phyloP scores from a whole-genome alignment of 192 early-diverging fungal genomes.

The Backusella morwellensis region DNA sequence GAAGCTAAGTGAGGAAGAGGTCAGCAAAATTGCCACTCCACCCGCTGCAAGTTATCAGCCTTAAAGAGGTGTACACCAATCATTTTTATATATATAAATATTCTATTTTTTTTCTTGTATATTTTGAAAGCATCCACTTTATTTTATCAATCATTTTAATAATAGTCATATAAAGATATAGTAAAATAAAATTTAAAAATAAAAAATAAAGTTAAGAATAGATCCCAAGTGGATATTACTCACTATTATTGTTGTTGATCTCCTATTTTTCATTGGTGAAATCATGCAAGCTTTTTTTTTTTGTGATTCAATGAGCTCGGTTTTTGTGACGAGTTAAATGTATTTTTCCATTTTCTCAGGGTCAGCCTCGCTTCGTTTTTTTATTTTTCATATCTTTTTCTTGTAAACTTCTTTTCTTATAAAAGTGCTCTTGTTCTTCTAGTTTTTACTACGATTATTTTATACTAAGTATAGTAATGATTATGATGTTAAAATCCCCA shows the following conservation, averaged over 20 bases:
- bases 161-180: neutral
- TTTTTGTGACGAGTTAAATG: neutral
- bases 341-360: neutral
- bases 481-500: neutral
- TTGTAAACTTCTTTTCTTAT: neutral
- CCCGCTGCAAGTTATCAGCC: neutral
- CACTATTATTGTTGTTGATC: neutral
- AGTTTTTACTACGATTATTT: neutral
- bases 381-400: neutral
- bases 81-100: neutral
- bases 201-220: neutral
- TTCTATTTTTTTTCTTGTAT: neutral
- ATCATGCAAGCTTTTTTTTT: neutral
- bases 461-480: neutral
- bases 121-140: neutral
- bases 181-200: neutral
- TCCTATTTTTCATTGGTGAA: neutral
- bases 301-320: neutral
- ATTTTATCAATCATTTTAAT: neutral
- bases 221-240: neutral
- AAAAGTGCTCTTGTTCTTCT: neutral
- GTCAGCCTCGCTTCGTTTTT: neutral
- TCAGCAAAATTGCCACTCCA: neutral
- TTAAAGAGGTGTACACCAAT: neutral
- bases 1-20: neutral